Percentiles rank a stretch among this genome's conserved stretches.
Conservation (phyloP, 495 filamentous ascomycete genomes). For the Penicillium flavigenum region DNA sequence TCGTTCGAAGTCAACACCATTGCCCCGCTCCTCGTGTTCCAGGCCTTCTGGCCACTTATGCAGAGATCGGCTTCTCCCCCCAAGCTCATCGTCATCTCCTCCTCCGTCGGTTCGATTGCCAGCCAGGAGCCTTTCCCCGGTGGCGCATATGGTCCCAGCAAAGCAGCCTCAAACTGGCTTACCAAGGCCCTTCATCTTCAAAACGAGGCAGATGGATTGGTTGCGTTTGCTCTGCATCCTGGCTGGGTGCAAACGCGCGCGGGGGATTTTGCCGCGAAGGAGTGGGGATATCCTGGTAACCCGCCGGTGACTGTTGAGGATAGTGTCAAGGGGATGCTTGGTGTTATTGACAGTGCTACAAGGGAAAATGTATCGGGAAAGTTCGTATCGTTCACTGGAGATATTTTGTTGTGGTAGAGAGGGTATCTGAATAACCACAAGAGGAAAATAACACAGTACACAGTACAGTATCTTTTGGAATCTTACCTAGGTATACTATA, state of each 20-base stretch:
- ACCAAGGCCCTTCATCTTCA: conserved; percentile 30
- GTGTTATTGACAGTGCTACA: conserved; percentile 35
- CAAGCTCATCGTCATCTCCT: conserved; percentile 33
- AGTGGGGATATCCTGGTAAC: conserved; percentile 15
- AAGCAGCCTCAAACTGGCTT: conserved; percentile 40
- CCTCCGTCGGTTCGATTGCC: conserved; percentile 26
- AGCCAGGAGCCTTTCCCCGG: conserved; percentile 29
- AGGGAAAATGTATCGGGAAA: conserved; percentile 41
- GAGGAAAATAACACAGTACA: neutral
- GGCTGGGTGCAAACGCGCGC: conserved; percentile 45
- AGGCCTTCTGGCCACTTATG: conserved; percentile 40
- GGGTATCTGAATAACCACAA: neutral
- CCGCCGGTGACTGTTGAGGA: conserved; percentile 35
- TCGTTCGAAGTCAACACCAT: conserved; percentile 42
- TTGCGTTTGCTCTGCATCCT: conserved; percentile 29
- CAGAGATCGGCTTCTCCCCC: conserved; percentile 27
- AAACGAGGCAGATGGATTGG: conserved; percentile 35
- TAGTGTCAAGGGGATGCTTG: conserved; percentile 31
- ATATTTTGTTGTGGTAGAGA: conserved; percentile 16
- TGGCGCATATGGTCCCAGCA: conserved; percentile 39
- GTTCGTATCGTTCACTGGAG: conserved; percentile 24
- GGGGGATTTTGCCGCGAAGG: conserved; percentile 38
- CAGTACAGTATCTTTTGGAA: neutral
- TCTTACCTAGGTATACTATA: neutral
- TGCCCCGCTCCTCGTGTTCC: conserved; percentile 37